Conservation (phyloP, 352 stramenopile genomes). For the Pythium apleroticum region DNA sequence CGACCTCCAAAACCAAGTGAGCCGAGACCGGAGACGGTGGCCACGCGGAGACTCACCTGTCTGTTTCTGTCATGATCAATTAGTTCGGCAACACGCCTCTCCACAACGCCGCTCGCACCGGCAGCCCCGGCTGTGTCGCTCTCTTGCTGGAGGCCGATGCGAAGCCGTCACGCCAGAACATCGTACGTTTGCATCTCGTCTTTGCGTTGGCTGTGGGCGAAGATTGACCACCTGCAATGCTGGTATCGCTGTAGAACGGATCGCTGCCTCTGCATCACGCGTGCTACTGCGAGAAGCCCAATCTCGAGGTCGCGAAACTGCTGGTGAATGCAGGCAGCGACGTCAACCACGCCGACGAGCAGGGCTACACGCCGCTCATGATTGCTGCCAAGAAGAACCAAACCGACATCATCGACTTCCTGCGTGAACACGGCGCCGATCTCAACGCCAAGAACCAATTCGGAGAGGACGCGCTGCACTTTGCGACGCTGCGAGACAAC, state of each 20-base stretch:
- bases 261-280: constrained; percentile 73
- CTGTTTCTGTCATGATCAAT: background rate
- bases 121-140: constrained; percentile 44
- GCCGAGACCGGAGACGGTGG: background rate
- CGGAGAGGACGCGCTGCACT: constrained; percentile 65
- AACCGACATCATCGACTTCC: constrained; percentile 50
- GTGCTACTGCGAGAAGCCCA: constrained; percentile 70
- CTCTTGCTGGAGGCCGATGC: constrained; percentile 54
- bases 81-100: constrained; percentile 82
- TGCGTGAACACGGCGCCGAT: constrained; percentile 56
- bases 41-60: background rate
- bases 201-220: background rate
- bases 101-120: constrained; percentile 68
- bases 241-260: constrained; percentile 50
- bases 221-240: background rate
- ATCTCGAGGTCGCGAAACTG: constrained; percentile 49
- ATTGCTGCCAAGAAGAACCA: constrained; percentile 78
- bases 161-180: constrained; percentile 46
- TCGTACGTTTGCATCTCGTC: constrained; percentile 32
- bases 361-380: constrained; percentile 63
- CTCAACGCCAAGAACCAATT: constrained; percentile 56
- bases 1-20: constrained; percentile 62
- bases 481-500: constrained; percentile 61
- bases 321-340: constrained; percentile 60
- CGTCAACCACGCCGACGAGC: constrained; percentile 61